These are phyloP conservation scores for Diaporthe sp. DNA, from an alignment of 2,329 filamentous ascomycete species.

Conservation along the genomic window DNA sequence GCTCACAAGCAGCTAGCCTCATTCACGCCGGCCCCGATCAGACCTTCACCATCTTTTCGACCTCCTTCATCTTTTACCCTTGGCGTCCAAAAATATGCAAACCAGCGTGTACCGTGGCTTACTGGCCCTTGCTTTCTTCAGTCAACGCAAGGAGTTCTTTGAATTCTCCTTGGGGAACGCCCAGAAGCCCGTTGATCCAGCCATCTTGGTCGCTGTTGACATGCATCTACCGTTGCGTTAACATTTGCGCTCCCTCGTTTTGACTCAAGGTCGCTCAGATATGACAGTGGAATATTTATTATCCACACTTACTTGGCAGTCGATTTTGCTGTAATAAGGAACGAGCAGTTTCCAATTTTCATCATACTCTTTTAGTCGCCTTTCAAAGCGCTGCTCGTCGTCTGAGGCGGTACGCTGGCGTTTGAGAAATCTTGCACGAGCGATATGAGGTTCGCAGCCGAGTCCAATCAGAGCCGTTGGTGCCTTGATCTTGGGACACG, in stretches of 20 bases:
- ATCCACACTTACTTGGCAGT: background rate
- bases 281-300: too few species aligned
- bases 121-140: too few species aligned
- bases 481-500: background rate
- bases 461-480: accelerated
- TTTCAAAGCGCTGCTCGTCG: background rate
- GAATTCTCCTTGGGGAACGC: too few species aligned
- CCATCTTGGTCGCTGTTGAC: background rate
- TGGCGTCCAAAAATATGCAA: too few species aligned
- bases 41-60: too few species aligned
- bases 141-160: too few species aligned
- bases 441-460: background rate
- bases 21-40: too few species aligned
- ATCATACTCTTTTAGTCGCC: background rate
- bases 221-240: too few species aligned
- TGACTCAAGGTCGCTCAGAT: background rate
- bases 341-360: background rate
- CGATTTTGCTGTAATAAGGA: background rate
- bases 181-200: background rate
- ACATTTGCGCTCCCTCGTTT: too few species aligned
- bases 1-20: too few species aligned
- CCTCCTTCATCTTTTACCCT: too few species aligned
- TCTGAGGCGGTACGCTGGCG: background rate
- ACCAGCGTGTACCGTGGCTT: too few species aligned
- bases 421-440: background rate